Base-by-base conservation (phyloP, 164 flowering plant genomes). In the Dillenia turbinata region DNA sequence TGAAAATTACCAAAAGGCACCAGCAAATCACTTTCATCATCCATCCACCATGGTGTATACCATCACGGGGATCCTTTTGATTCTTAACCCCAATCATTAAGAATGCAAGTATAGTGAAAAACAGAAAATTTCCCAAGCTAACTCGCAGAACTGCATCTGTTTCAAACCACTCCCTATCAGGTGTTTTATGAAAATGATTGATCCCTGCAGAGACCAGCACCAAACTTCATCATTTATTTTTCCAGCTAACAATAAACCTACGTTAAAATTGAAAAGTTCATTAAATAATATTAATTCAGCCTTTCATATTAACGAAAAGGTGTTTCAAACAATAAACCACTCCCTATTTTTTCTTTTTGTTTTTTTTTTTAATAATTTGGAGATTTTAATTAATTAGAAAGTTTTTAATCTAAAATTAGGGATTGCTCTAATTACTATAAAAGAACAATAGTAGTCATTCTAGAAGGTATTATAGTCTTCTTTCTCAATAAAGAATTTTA, bases 31-130 rank as follows among this genome's bases (percentile, higher is more conserved):
- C 49, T 75, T 95, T 92, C 77, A 79, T 75, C 99, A 86, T 89
- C 99, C 99, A 95, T 69, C 97, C 97, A 62, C 97, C 99, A 75
- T 95, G 99, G 73, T 95, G 99, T 79, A 91, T 52, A 48, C 73
- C 57, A 73, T 95, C 99, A 56, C 99, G 90, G 26, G 97, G 97
- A 77, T 95, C 99, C 72, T 75, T 89, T 70, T 88, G 96, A 73
- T 69, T 79, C 80, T 86, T 95, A 44, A 95, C 93, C 59, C 97
- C 97, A 73, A 89, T 70, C 99, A 95, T 95, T 44, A 92, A 24
- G 63, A 85, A 9, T 46, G 99, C 78, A 12, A 95, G 69, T 64
- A 79, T 79, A 17, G 97, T 85, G 76, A 95, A 92, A 57, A 95
- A 95, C 11, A 92, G 70, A 69, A 86, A 95, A 74, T 95, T 95